Base-by-base conservation (phyloP, 768 basidiomycete genomes). In the Floccularia luteovirens region DNA sequence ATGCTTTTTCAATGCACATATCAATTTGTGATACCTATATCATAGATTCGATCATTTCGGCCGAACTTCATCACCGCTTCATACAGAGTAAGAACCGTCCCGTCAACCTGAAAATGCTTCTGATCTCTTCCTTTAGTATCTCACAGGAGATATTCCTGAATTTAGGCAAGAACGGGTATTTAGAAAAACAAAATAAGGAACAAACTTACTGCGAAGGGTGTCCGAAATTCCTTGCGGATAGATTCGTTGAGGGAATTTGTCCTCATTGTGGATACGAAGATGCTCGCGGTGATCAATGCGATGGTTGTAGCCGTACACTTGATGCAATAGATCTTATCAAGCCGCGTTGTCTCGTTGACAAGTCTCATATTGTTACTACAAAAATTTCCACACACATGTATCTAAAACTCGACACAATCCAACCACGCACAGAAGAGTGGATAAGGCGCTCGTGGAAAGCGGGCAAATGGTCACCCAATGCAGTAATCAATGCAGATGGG, bases 211-310 rank as follows among this genome's bases (percentile, higher is more conserved):
- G 94, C 55, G 88, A 93, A 64, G 82, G 83, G 11, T 93, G 91
- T 56, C 68, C 78, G 45, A 89, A 90, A 83, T 99, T 96, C 66
- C 64, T 99, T 24, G 96, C 96, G 14, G 96, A 99, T 63, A 84
- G 96, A 40, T 98, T 86, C 61, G 93, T 98, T 0, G 94, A 98
- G 60, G 96, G 96, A n/a, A 90, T 78, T 24, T 99, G 96, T 56
- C 96, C 96, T 1, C 74, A 96, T 60, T 98, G 96, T 55, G 75
- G 74, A 35, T 91, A 81, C 47, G 84, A 91, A 43, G 96, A 97
- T 52, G 96, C 94, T 24, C 86, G 96, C 24, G 96, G 96, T 5
- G 96, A 99, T 59, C 96, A 99, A 66, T 99, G 96, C 60, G 96
- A 99, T 60, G 70, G 79, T 39, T 99, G 96, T 59, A 80, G 83